These are phyloP conservation scores for Leccinum broughii DNA, from an alignment of 768 basidiomycete species.

Conservation along the genomic window DNA sequence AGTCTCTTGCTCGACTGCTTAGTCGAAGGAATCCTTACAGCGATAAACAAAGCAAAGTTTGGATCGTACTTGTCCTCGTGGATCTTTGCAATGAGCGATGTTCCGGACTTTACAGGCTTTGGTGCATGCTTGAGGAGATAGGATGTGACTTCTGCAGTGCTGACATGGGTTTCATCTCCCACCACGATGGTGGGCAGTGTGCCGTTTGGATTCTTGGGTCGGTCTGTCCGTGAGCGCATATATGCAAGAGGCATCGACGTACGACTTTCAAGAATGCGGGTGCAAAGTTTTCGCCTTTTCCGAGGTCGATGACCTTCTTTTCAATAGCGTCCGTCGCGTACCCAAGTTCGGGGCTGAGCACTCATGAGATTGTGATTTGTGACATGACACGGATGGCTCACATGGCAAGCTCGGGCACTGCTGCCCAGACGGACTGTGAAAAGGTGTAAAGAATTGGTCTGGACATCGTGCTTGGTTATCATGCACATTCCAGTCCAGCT, in stretches of 20 bases:
- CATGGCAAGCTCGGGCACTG: constrained; percentile 44
- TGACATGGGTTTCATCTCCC: constrained; percentile 38
- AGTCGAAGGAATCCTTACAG: constrained; percentile 30
- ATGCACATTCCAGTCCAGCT: not conserved
- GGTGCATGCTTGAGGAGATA: constrained; percentile 44
- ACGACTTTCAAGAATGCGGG: constrained; percentile 47
- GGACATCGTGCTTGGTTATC: constrained; percentile 5
- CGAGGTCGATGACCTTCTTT: constrained; percentile 40
- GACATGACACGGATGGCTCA: constrained; percentile 17
- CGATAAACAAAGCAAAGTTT: constrained; percentile 48
- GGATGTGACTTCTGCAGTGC: constrained; percentile 41
- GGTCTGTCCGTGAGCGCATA: not conserved
- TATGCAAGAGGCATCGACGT: not conserved
- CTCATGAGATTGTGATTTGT: not conserved
- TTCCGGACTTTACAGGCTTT: constrained; percentile 35
- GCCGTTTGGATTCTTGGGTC: constrained; percentile 40
- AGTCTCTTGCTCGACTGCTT: not conserved
- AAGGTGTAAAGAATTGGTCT: constrained; percentile 39
- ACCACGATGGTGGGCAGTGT: constrained; percentile 45
- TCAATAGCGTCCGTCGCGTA: constrained; percentile 39
- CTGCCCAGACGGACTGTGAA: constrained; percentile 41
- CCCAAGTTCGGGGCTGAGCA: constrained; percentile 43
- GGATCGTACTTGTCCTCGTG: constrained; percentile 51
- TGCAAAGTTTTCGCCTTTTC: constrained; percentile 48
- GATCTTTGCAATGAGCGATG: constrained; percentile 39